A percentile compares a stretch with the other conserved stretches of the same genome.
phyloP scores from a whole-genome alignment of 2,329 filamentous ascomycete genomes.

The Pyrenochaeta sp. region DNA sequence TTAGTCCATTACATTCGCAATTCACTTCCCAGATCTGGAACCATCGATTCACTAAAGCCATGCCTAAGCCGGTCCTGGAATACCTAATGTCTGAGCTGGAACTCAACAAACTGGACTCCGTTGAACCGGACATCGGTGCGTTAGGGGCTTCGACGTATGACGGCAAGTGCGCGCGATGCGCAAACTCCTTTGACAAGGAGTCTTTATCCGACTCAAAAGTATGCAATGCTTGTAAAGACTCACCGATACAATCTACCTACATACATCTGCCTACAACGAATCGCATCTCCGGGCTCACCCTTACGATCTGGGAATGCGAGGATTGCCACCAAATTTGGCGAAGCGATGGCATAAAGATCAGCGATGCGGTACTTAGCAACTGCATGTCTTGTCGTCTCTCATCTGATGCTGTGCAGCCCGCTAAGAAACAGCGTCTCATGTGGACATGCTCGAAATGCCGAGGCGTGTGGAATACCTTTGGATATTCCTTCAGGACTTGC shows the following conservation, averaged over 20 bases:
- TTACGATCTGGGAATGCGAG: not conserved
- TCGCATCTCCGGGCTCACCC: not conserved
- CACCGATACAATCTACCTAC: not conserved
- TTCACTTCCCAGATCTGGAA: not conserved
- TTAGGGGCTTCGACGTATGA: not conserved
- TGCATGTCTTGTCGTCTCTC: not conserved
- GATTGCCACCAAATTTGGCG: not conserved
- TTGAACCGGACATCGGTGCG: not conserved
- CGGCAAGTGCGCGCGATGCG: not conserved
- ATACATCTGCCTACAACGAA: not conserved
- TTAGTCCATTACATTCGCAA: not conserved
- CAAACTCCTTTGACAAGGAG: not conserved
- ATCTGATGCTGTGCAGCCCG: not conserved
- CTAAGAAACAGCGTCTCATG: not conserved
- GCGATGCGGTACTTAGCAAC: not conserved
- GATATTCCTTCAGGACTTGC: not conserved
- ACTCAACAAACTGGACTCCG: not conserved
- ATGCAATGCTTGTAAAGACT: not conserved
- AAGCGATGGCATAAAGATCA: not conserved
- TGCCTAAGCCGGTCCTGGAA: not conserved
- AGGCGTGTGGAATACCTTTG: not conserved
- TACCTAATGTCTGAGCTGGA: not conserved
- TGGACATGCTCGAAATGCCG: not conserved
- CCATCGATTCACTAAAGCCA: not conserved
- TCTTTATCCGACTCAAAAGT: not conserved